A percentile compares a stretch with the other conserved stretches of the same genome.
These are phyloP conservation scores for Nakazawaea holstii DNA, from an alignment of 805 yeast genomes.

Conservation along the genomic window DNA sequence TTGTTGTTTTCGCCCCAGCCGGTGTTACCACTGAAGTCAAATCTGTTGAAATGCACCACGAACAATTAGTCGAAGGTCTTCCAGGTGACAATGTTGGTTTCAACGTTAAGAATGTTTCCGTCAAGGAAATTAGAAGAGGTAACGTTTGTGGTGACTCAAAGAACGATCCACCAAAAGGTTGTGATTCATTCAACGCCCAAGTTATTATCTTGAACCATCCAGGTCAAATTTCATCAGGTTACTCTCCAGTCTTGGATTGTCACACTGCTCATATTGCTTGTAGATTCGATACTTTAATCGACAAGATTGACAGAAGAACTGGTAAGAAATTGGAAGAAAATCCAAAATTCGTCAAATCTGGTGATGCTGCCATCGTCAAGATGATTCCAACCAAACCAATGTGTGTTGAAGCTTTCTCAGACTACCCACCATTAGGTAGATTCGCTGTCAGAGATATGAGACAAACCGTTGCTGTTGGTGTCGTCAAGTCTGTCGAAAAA, in stretches of 20 bases:
- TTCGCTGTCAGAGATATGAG: constrained; percentile 99
- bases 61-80: constrained; percentile 67
- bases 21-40: constrained; percentile 88
- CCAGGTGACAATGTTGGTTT: constrained; percentile 92
- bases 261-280: constrained; percentile 94
- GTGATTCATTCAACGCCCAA: constrained; percentile 79
- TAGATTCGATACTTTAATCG: constrained; percentile 66
- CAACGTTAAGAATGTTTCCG: constrained; percentile 89
- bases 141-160: constrained; percentile 89
- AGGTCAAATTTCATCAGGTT: constrained; percentile 87
- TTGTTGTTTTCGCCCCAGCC: constrained; percentile 85
- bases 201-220: constrained; percentile 88
- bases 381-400: constrained; percentile 86
- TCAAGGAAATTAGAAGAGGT: constrained; percentile 88
- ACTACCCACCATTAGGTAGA: constrained; percentile 97
- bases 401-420: constrained; percentile 92
- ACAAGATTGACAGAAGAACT: constrained; percentile 89
- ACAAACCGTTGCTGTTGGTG: constrained; percentile 99
- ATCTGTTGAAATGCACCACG: constrained; percentile 88
- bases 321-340: constrained; percentile 86
- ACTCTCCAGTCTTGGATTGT: constrained; percentile 88
- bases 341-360: constrained; percentile 93
- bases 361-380: constrained; percentile 93
- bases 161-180: constrained; percentile 81
- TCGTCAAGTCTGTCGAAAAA: constrained; percentile 92